A percentile compares a stretch with the other conserved stretches of the same genome.
phyloP scores from a whole-genome alignment of 169 alveolate species.

The Theileria luwenshuni region DNA sequence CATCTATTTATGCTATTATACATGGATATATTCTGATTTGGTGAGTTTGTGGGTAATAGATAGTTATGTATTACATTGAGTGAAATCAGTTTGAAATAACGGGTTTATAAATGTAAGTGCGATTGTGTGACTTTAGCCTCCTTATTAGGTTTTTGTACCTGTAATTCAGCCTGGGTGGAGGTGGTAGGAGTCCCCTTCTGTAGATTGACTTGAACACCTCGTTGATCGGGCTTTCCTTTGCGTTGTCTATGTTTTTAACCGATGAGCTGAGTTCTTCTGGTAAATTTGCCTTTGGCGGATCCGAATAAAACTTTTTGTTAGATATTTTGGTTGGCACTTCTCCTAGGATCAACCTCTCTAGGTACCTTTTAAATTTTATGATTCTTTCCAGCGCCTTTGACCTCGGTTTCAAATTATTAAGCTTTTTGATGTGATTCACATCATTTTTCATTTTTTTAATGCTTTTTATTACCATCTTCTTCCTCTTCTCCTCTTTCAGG shows the following conservation, averaged over 20 bases:
- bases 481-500: constrained; percentile 19
- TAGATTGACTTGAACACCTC: constrained; percentile 44
- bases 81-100: background rate
- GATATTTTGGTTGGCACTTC: constrained; percentile 19
- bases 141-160: constrained; percentile 18
- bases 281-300: constrained; percentile 34
- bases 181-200: constrained; percentile 60
- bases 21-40: too few species aligned
- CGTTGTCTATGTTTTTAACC: constrained; percentile 9
- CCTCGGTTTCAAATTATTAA: background rate
- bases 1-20: constrained; percentile 23
- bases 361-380: constrained; percentile 19
- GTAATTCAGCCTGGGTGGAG: constrained; percentile 45
- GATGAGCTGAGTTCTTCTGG: constrained; percentile 43
- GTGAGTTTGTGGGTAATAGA: too few species aligned
- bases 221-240: constrained; percentile 30
- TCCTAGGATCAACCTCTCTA: constrained; percentile 27
- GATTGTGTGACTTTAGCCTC: constrained; percentile 5
- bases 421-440: constrained; percentile 23
- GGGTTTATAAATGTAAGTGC: constrained; percentile 7
- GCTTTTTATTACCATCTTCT: constrained; percentile 33
- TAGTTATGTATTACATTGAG: too few species aligned
- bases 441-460: constrained; percentile 45
- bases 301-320: constrained; percentile 38
- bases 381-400: background rate